Evolutionary conservation across 2,329 filamentous ascomycete genomes (phyloP), one percentile per base, ranked within the genome.

Genomic region (Colletotrichum neosansevieriae): DNA sequence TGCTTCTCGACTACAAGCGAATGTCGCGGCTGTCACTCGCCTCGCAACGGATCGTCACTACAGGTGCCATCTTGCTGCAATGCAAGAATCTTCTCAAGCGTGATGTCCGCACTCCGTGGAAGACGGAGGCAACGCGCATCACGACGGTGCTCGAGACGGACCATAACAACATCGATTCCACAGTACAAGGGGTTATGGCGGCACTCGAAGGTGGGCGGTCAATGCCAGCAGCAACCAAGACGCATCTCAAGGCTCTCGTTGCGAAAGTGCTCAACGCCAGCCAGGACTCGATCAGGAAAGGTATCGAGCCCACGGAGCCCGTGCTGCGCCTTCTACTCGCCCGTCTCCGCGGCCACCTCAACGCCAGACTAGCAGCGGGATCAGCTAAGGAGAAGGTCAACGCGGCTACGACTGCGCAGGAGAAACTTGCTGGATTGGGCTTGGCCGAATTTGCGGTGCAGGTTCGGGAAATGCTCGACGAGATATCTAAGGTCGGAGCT

Each of bases 81-180:
- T 91, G 91, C 78, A 96, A 96, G 82, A 95, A 94, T 73, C 83
- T 95, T 7, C 85, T 96, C 36, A 94, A 94, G 79, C 89, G 93
- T 15, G 92, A 95, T 74, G 91, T 94, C 3, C 89, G 93, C 50
- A 87, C 87, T 12, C 89, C 91, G 19, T 96, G 93, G 93, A 93
- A 91, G 78, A 87, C 84, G 24, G 91, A 94, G 78, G 91, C 92
- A 0, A 82, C 84, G 3, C 88, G 92, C n/a, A 88, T 94, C 71
- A 88, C 91, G 82, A 81, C 87, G 1, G 87, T 93, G 1, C 85
- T 94, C 11, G 90, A 91, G 71, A 86, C 83, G 13, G 80, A 84
- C 38, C 78, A 84, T 47, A 80, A 85, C 2, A 83, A 79, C 2
- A 73, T 83, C 2, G 87, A 89, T 47, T 81, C 85, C 13, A 85